Conservation (phyloP, 305 asterid genomes). For the Ilex paraguariensis region DNA sequence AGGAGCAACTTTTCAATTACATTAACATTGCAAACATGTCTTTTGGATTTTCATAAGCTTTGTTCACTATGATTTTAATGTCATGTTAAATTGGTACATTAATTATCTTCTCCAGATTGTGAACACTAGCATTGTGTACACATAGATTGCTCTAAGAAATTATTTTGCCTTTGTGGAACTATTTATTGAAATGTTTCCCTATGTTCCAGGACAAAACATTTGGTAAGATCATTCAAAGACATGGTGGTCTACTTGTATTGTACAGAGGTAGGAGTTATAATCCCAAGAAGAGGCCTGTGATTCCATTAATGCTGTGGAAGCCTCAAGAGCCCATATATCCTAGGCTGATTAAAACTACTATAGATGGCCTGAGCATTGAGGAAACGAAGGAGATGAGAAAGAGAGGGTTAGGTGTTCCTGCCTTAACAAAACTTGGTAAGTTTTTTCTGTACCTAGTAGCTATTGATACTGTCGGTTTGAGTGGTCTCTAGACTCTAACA, state of each 20-base stretch:
- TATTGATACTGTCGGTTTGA: constrained; percentile 1
- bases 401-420: constrained; percentile 52
- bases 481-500: constrained; percentile 12
- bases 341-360: constrained; percentile 63
- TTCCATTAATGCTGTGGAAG: constrained; percentile 95
- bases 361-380: constrained; percentile 70
- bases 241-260: constrained; percentile 72
- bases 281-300: constrained; percentile 54
- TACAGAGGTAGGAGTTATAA: constrained; percentile 82
- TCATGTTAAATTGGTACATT: not conserved
- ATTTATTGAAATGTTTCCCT: not conserved
- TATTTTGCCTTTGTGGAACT: not conserved
- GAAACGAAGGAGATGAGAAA: constrained; percentile 77
- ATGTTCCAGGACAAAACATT: constrained; percentile 72
- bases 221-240: constrained; percentile 77
- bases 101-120: not conserved
- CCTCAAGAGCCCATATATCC: constrained; percentile 97
- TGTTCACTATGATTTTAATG: no score
- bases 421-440: constrained; percentile 70
- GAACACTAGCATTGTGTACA: not conserved
- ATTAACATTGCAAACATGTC: no score
- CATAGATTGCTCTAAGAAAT: not conserved
- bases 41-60: no score
- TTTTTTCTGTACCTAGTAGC: constrained; percentile 8
- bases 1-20: not conserved